These are phyloP conservation scores for Chenopodium formosanum DNA, from an alignment of 148 eudicot species.

Conservation along the genomic window DNA sequence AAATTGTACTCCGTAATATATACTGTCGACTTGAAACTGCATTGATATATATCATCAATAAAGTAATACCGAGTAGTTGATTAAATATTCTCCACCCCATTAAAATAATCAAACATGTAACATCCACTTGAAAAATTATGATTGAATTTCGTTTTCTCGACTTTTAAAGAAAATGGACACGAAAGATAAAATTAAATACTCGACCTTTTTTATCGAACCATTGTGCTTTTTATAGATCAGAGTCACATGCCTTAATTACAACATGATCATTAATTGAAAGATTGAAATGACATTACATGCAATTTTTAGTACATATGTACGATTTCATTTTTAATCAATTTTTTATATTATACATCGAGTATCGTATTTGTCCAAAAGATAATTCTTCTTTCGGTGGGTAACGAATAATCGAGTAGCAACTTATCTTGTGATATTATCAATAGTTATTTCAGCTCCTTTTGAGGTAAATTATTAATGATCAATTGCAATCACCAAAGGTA, in stretches of 20 bases:
- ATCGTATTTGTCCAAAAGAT: not conserved
- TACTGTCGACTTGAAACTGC: not conserved
- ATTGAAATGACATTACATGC: conserved; percentile 19
- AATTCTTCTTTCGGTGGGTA: conserved; percentile 7
- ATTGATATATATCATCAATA: not conserved
- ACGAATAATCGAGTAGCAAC: not conserved
- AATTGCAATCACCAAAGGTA: not conserved
- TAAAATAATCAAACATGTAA: not conserved
- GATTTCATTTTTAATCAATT: not conserved
- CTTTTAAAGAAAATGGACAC: not conserved
- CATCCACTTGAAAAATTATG: not conserved
- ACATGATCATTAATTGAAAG: conserved; percentile 22
- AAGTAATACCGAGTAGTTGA: not conserved
- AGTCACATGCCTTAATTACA: conserved; percentile 31
- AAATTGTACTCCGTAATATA: too few relatives aligned
- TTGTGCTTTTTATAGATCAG: conserved; percentile 22
- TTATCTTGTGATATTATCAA: not conserved
- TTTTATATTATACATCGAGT: too few relatives aligned
- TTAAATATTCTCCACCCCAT: not conserved
- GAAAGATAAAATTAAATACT: not conserved
- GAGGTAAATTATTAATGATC: not conserved
- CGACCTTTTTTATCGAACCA: not conserved
- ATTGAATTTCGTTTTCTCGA: not conserved
- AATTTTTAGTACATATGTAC: conserved; percentile 2
- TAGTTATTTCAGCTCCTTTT: not conserved